Evolutionary conservation across 306 rosid species (phyloP).

Genomic region (Bauhinia variegata): DNA sequence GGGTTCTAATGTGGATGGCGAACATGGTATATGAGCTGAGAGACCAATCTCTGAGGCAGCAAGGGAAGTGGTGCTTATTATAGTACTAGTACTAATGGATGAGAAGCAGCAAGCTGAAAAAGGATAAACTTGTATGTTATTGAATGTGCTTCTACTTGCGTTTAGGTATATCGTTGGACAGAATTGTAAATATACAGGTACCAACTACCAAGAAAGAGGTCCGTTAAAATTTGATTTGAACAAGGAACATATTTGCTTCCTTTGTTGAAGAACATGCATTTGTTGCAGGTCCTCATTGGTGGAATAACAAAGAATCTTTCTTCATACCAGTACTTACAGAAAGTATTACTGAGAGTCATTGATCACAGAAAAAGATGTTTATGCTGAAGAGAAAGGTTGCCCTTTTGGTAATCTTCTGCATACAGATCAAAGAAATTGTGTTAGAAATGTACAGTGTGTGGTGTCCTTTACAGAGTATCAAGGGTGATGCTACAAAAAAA

Average conservation of each 20-base stretch:
- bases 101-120: constrained; percentile 38
- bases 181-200: not conserved
- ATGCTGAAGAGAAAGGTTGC: not conserved
- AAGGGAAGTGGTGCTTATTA: not conserved
- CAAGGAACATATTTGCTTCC: not conserved
- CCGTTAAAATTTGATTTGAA: constrained; percentile 14
- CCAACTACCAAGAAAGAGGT: not conserved
- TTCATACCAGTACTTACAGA: not conserved
- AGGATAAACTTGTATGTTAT: constrained; percentile 27
- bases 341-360: not conserved
- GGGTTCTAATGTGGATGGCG: constrained; percentile 39
- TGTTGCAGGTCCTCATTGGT: not conserved
- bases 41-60: constrained; percentile 31
- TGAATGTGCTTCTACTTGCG: not conserved
- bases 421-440: not conserved
- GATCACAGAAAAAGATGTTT: not conserved
- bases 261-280: not conserved
- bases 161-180: constrained; percentile 18
- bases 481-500: not conserved
- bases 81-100: constrained; percentile 11
- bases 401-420: not conserved
- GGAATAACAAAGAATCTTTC: not conserved
- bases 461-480: no score
- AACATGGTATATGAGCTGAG: constrained; percentile 41
- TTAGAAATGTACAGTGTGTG: not conserved